Percentiles rank a stretch among this genome's conserved stretches.
phyloP scores from a whole-genome alignment of 2,329 filamentous ascomycete species.

The Niveomyces coronatus region DNA sequence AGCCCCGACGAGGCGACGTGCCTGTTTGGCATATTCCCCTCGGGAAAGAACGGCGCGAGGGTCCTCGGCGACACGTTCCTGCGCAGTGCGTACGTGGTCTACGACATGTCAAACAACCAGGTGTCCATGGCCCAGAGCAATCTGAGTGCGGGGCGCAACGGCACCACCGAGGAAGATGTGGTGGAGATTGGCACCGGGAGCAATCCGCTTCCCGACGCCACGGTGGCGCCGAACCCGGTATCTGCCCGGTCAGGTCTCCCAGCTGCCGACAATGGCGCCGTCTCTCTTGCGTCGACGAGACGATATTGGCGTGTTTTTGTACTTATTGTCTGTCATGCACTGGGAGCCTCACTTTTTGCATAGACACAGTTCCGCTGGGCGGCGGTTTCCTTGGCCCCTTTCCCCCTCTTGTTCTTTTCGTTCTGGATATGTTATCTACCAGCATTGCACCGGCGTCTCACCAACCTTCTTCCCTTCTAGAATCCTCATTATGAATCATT shows the following conservation, averaged over 20 bases:
- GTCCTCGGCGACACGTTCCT: slow-evolving; percentile 68
- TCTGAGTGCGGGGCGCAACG: slow-evolving; percentile 39
- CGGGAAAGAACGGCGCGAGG: slow-evolving; percentile 40
- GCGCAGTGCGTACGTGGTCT: slow-evolving; percentile 65
- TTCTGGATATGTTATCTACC: no score
- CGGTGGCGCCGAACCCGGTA: slow-evolving; percentile 36
- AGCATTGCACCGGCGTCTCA: no score
- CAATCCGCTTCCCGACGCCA: slow-evolving; percentile 43
- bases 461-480: no score
- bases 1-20: no score
- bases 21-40: slow-evolving; percentile 56
- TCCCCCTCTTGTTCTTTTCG: no score
- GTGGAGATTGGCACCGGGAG: slow-evolving; percentile 44
- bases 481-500: no score
- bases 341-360: no score
- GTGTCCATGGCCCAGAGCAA: slow-evolving; percentile 60
- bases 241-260: slow-evolving; percentile 36
- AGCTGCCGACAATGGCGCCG: not conserved
- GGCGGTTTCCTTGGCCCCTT: no score
- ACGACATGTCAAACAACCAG: slow-evolving; percentile 61
- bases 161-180: slow-evolving; percentile 37
- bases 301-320: not conserved
- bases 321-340: no score
- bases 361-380: no score
- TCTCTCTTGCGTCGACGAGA: not conserved